Conservation (phyloP, 176 grass and related monocot species). For the Tillandsia leiboldiana region DNA sequence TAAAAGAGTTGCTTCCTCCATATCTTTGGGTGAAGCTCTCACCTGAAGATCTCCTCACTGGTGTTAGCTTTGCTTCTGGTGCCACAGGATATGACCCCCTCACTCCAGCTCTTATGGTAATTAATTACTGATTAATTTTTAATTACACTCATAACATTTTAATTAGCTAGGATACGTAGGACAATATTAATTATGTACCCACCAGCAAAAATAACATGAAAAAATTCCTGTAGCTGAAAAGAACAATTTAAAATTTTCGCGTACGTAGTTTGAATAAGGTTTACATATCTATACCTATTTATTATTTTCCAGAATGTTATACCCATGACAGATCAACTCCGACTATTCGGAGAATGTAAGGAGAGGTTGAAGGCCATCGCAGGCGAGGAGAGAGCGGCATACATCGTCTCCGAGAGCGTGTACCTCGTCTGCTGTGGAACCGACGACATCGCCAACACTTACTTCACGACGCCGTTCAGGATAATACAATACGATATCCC, state of each 20-base stretch:
- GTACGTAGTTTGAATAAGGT: too few relatives aligned
- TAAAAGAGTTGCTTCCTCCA: conserved; percentile 14
- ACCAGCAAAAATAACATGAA: too few relatives aligned
- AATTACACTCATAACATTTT: too few relatives aligned
- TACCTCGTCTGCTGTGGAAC: conserved; percentile 33
- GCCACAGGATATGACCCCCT: conserved; percentile 7
- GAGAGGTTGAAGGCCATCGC: conserved; percentile 28
- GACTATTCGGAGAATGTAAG: conserved; percentile 45
- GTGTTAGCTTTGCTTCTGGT: conserved; percentile 23
- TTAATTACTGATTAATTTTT: neutral
- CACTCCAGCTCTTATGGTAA: neutral
- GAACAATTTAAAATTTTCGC: too few relatives aligned
- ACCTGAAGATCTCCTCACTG: conserved; percentile 12
- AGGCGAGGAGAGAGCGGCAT: conserved; percentile 23
- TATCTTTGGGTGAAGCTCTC: conserved; percentile 9
- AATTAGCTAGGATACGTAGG: too few relatives aligned
- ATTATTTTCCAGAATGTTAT: conserved; percentile 21
- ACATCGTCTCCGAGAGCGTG: conserved; percentile 22
- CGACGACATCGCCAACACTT: conserved; percentile 53
- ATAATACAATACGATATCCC: conserved; percentile 29
- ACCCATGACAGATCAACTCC: conserved; percentile 31
- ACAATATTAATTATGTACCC: too few relatives aligned
- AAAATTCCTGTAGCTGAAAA: too few relatives aligned
- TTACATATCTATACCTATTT: too few relatives aligned
- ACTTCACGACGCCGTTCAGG: conserved; percentile 25